A percentile compares a stretch with the other conserved stretches of the same genome.
phyloP scores from a whole-genome alignment of 2,329 filamentous ascomycete genomes.

The Metarhizium humberi region DNA sequence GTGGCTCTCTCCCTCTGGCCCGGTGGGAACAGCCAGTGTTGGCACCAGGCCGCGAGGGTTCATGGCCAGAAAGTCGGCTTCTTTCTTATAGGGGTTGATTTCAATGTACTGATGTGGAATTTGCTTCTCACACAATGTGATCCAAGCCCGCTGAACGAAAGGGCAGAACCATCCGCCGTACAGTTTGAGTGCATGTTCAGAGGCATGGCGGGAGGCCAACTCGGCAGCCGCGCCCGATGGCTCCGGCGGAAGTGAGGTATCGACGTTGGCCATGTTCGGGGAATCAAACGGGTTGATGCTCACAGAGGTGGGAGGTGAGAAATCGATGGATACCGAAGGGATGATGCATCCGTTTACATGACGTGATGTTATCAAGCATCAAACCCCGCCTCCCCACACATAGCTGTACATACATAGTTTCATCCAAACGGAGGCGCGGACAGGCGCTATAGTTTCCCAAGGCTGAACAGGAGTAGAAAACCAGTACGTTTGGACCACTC shows the following conservation, averaged over 20 bases:
- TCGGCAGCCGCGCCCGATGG: slow-evolving; percentile 39
- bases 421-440: background rate
- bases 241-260: slow-evolving; percentile 36
- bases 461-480: background rate
- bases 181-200: slow-evolving; percentile 48
- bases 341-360: background rate
- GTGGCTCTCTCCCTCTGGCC: slow-evolving; percentile 18
- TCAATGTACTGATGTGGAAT: slow-evolving; percentile 69
- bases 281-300: background rate
- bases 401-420: background rate
- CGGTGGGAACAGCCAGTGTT: slow-evolving; percentile 46
- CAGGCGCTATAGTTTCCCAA: background rate
- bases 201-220: slow-evolving; percentile 35
- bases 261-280: slow-evolving; percentile 31
- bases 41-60: slow-evolving; percentile 72
- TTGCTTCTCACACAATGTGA: slow-evolving; percentile 62
- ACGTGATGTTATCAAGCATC: background rate
- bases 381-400: background rate
- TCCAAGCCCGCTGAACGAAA: slow-evolving; percentile 63
- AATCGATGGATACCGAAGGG: background rate
- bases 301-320: background rate
- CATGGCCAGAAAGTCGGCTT: slow-evolving; percentile 54
- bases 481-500: no score
- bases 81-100: slow-evolving; percentile 72
- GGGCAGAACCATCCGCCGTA: slow-evolving; percentile 71